Evolutionary conservation across 2,329 filamentous ascomycete genomes (phyloP).

Genomic region (Ceratocystis ficicola): DNA sequence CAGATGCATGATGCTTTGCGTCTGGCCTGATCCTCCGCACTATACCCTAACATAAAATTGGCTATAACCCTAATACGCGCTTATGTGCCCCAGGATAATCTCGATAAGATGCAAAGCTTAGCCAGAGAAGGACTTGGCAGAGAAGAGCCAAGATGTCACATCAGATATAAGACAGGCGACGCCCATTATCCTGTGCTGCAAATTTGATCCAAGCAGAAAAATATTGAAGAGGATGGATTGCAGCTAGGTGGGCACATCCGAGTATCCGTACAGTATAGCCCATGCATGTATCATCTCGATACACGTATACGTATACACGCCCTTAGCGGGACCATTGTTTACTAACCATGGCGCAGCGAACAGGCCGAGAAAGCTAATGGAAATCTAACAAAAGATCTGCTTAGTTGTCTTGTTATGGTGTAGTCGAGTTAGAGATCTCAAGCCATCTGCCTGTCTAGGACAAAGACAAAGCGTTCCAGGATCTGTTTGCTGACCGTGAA

Average conservation of each 20-base stretch:
- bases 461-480: neutral
- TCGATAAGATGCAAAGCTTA: neutral
- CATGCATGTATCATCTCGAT: neutral
- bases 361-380: neutral
- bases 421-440: neutral
- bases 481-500: neutral
- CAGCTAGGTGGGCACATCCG: too few relatives aligned
- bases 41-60: too few relatives aligned
- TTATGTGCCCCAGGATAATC: neutral
- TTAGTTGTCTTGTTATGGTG: neutral
- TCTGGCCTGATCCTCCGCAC: too few relatives aligned
- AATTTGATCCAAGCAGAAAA: neutral
- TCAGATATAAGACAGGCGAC: neutral
- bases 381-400: neutral
- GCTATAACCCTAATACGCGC: neutral
- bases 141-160: neutral
- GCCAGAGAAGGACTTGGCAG: neutral
- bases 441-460: neutral
- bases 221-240: neutral
- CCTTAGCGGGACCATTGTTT: neutral
- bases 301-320: neutral
- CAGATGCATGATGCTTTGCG: too few relatives aligned
- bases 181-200: neutral
- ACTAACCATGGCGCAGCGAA: neutral
- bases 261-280: too few relatives aligned